phyloP scores from a whole-genome alignment of 176 grass and related monocot species.

The Guadua angustifolia region DNA sequence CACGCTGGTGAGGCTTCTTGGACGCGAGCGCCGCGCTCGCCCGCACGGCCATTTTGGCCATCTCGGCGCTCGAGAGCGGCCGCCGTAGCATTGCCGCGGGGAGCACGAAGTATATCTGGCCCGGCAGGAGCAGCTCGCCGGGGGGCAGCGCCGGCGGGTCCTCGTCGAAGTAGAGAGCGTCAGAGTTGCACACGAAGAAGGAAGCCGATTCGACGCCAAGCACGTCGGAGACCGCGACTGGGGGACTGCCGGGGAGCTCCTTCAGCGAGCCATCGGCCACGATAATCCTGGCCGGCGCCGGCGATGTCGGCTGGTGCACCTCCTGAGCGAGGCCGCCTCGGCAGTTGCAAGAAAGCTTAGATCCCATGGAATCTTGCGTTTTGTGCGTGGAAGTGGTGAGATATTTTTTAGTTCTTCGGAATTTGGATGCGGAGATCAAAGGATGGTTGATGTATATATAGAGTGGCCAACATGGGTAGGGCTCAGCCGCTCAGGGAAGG shows the following conservation, averaged over 20 bases:
- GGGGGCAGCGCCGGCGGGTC: background rate
- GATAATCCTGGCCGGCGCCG: slow-evolving; percentile 46
- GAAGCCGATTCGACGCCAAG: background rate
- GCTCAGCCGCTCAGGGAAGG: background rate
- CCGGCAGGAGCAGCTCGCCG: slow-evolving; percentile 24
- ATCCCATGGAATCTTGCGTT: slow-evolving; percentile 47
- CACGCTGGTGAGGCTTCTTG: background rate
- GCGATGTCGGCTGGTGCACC: background rate
- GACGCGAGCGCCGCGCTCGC: slow-evolving; percentile 50
- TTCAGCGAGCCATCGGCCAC: slow-evolving; percentile 58
- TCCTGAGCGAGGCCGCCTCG: background rate
- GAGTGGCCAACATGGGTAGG: background rate
- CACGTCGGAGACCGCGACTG: slow-evolving; percentile 36
- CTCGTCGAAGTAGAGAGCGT: slow-evolving; percentile 51
- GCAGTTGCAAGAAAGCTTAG: slow-evolving; percentile 51
- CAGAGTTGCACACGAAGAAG: slow-evolving; percentile 52
- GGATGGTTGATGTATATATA: slow-evolving; percentile 7
- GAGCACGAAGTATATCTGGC: slow-evolving; percentile 62
- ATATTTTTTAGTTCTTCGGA: background rate
- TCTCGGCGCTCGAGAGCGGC: slow-evolving; percentile 43
- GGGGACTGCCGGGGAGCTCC: slow-evolving; percentile 26
- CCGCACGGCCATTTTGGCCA: slow-evolving; percentile 50
- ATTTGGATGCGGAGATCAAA: background rate
- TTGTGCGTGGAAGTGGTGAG: background rate
- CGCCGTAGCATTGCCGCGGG: slow-evolving; percentile 38